Base-by-base conservation (phyloP, 1,284 basidiomycete species). In the Ganoderma leucocontextum region DNA sequence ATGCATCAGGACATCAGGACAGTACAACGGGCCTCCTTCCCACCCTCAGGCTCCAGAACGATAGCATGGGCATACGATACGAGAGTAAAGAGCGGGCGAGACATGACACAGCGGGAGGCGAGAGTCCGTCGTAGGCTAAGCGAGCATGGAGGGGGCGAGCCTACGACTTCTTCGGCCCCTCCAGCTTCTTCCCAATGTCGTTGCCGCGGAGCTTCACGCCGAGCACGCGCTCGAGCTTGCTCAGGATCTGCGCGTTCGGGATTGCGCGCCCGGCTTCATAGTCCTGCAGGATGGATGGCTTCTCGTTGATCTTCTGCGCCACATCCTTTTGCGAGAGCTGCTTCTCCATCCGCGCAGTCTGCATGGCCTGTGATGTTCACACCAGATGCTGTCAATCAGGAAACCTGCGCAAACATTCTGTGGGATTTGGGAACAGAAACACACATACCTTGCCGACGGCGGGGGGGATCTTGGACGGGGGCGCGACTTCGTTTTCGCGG, bases 401-500 rank as follows among this genome's bases (percentile, higher is more conserved):
- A n/a, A 9, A 36, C 38, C 62, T 60, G 60, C 19, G 10, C 62
- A 17, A 22, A 47, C 60, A 29, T 19, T 41, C 17, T 55, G 15
- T 19, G 52, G 17, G 63, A 25, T 22, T 10, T 15, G 62, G 63
- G 49, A 68, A 47, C 52, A 53, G 52, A 15, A n/a, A n/a, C 6
- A 10, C 17, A 80, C 87, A 63, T 74, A 93, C 94, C 81, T 93
- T 94, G 75, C 95, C 96, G 67, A 97, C 94, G 47, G 86, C 86
- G 39, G 91, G 85, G 2, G 87, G 84, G 73, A 99, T 86, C 82
- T 97, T 98, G 72, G 93, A 79, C 57, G 97, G 98, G 9, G 98
- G 96, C 10, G 96, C 95, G 29, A 98, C 97, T 77, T 98, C 97
- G 82, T 99, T 98, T 76, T 98, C 95, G 67, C 94, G 90, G 82